Evolutionary conservation across 371 early-diverging fungal species (phyloP).

Genomic region (Mortierella sp.): DNA sequence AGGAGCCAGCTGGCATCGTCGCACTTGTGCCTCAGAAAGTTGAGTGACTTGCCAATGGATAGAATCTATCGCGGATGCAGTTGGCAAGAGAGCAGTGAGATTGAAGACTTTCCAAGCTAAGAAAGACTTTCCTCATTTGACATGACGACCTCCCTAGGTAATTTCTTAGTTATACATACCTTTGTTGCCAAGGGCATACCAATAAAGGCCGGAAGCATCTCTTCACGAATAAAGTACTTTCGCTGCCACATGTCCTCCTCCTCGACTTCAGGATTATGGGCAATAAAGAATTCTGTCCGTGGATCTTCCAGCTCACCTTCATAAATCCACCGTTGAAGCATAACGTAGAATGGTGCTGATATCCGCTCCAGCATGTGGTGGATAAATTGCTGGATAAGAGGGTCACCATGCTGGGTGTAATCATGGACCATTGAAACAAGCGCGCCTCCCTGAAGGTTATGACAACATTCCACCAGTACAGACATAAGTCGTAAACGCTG

Average conservation of each 20-base stretch:
- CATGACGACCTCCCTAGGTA: not conserved
- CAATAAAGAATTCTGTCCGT: conserved; percentile 93
- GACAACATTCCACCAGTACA: conserved; percentile 69
- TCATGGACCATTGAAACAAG: conserved; percentile 83
- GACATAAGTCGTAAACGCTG: conserved; percentile 80
- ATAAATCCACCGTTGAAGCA: conserved; percentile 93
- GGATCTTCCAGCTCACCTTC: conserved; percentile 96
- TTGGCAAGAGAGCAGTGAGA: too few species aligned
- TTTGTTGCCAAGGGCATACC: conserved; percentile 82
- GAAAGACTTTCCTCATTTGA: too few species aligned
- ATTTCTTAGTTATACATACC: conserved; percentile 48
- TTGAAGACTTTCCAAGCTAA: too few species aligned
- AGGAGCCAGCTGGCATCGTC: conserved; percentile 76
- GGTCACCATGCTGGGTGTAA: conserved; percentile 91
- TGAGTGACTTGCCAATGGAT: conserved; percentile 93
- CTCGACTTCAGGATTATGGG: conserved; percentile 57
- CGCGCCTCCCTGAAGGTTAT: conserved; percentile 80
- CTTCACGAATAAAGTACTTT: conserved; percentile 77
- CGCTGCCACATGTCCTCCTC: conserved; percentile 84
- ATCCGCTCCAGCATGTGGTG: conserved; percentile 83
- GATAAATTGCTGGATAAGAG: conserved; percentile 82
- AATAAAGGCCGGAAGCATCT: conserved; percentile 91
- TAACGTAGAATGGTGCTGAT: conserved; percentile 88
- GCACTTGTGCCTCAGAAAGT: conserved; percentile 91
- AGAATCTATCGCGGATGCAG: conserved; percentile 73